Evolutionary conservation across 1,284 basidiomycete genomes (phyloP), one percentile per base, ranked within the genome.

Genomic region (Malassezia cuniculi): DNA sequence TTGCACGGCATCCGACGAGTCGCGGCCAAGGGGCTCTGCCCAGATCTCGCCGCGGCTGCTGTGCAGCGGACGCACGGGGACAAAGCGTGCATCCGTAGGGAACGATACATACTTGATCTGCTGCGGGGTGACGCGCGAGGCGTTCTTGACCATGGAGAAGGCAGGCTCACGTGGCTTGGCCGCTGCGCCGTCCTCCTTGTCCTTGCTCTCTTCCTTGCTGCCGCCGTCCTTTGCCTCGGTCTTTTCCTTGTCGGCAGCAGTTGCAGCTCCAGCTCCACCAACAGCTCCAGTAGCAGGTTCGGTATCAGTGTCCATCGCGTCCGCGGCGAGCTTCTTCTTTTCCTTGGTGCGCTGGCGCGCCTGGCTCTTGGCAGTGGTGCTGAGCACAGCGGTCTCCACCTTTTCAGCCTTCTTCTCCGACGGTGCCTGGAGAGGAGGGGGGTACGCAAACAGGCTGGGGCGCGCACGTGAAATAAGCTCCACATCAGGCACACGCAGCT

Each of bases 51-150:
- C 50, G 14, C 48, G 48, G 19, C 47, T 24, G 1, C 50, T 50
- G 32, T 53, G 49, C 18, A 89, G 77, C 0, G 83, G 76, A 32
- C 89, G 78, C 10, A 95, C 82, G n/a, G 90, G 89, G 47, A 82
- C 79, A 68, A 85, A 95, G 37, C 86, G 77, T 14, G 78, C 73
- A 8, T 81, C 78, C 1, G 73, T 39, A 0, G 85, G 79, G 76
- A 94, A 93, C 30, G 75, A 75, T 60, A 97, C 77, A 69, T 82
- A 79, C 15, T 78, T 73, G 22, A 93, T 72, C 69, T 99, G 93
- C 1, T 80, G 78, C 12, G 90, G 85, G 1, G 83, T 87, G 14
- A 95, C 85, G 36, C 93, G 80, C 10, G 87, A 83, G 62, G 94
- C 81, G 72, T 99, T 99, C 20, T n/a, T n/a, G n/a, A n/a, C n/a